A percentile compares a stretch with the other conserved stretches of the same genome.
phyloP scores from a whole-genome alignment of 495 filamentous ascomycete genomes.

The Parmelia sp. region DNA sequence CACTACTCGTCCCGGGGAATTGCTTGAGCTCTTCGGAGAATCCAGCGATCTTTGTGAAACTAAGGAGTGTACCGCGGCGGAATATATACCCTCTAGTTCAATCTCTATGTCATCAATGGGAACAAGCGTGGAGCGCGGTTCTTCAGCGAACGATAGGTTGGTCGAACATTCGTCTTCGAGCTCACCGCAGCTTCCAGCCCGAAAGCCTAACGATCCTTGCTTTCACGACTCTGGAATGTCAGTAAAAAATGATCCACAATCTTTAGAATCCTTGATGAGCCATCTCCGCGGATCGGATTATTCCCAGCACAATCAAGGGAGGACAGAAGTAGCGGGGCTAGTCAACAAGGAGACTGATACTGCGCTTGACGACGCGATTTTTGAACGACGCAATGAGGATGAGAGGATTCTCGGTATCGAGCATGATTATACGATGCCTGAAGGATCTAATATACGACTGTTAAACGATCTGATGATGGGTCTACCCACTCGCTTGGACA shows the following conservation, averaged over 20 bases:
- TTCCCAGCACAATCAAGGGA: not conserved
- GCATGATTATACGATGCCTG: not conserved
- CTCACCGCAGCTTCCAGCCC: not conserved
- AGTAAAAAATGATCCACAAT: not conserved
- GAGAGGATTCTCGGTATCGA: not conserved
- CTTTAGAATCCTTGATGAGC: not conserved
- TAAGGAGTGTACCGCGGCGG: not conserved
- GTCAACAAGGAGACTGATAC: not conserved
- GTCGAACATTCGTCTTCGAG: not conserved
- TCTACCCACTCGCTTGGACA: not conserved
- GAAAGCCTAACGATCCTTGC: not conserved
- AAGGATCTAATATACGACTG: conserved; percentile 4
- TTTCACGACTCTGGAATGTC: not conserved
- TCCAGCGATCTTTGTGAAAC: not conserved
- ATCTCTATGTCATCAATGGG: not conserved
- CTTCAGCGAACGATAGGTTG: not conserved
- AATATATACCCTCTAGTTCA: not conserved
- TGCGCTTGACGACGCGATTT: not conserved
- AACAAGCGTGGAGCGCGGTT: not conserved
- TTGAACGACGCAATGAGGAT: not conserved
- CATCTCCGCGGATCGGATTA: not conserved
- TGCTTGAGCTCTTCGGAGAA: conserved; percentile 32
- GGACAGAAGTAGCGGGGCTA: not conserved
- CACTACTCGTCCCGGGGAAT: conserved; percentile 35
- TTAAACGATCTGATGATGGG: not conserved